Percentiles rank a stretch among this genome's conserved stretches.
Evolutionary conservation across 169 alveolate genomes (phyloP).

Genomic region (Theileria luwenshuni): DNA sequence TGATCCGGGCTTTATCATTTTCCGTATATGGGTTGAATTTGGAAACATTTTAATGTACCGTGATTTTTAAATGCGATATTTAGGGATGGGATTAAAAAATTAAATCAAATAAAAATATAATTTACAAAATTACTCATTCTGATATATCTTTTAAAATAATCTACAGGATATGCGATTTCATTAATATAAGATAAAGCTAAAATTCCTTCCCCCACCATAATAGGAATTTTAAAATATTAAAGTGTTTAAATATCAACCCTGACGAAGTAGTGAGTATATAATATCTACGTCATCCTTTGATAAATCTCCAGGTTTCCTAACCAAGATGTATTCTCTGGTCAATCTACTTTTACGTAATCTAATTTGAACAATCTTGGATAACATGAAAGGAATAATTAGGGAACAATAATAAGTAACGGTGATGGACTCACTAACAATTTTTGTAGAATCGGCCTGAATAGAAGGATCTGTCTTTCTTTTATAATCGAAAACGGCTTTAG

Average conservation of each 20-base stretch:
- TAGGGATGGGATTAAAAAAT: neutral
- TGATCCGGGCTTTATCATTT: neutral
- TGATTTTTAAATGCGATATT: neutral
- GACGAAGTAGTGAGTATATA: too few relatives aligned
- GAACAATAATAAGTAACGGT: neutral
- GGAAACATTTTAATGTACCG: neutral
- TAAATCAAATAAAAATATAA: neutral
- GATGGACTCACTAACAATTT: constrained; percentile 1
- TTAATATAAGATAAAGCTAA: too few relatives aligned
- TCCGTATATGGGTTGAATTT: neutral
- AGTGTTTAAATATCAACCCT: too few relatives aligned
- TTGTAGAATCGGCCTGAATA: neutral
- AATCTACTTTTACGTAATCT: constrained; percentile 11
- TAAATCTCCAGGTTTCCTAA: constrained; percentile 5
- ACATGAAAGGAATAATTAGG: neutral
- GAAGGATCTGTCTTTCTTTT: neutral
- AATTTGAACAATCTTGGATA: constrained; percentile 2
- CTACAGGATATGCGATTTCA: too few relatives aligned
- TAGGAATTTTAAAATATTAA: too few relatives aligned
- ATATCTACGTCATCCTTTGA: constrained; percentile 2
- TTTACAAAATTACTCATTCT: neutral
- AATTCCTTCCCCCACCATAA: too few relatives aligned
- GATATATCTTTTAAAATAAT: neutral
- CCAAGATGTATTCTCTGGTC: constrained; percentile 3
- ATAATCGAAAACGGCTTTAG: constrained; percentile 6